Base-by-base conservation (phyloP, 352 stramenopile genomes). In the Phytophthora boehmeriae region DNA sequence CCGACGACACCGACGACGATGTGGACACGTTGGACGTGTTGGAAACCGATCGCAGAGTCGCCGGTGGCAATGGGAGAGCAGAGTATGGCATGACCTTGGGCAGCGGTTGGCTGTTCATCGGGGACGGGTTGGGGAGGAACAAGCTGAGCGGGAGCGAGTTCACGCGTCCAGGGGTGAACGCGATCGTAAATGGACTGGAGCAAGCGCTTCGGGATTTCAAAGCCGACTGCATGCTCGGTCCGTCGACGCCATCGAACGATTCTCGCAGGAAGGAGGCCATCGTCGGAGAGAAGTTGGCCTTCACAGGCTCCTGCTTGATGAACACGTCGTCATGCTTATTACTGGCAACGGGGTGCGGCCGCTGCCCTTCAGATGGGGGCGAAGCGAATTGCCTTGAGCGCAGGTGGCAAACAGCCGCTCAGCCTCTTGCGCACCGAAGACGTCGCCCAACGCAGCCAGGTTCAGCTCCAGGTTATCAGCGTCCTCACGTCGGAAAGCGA, bases 221-320 rank as follows among this genome's bases (percentile, higher is more conserved):
- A 0, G 75, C 79, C 20, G 71, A 68, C 45, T 47, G 59, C 32
- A 60, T 75, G 11, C 42, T 54, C 11, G 51, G 38, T 2, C 71
- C 68, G 16, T 68, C 56, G 42, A 86, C 77, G 34, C 87, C 75
- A 44, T 79, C 75, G 76, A 78, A 90, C 11, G 78, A 76, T 23
- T 88, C 80, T 0, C 71, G 71, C 30, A 88, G 59, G 47, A 88
- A 88, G 14, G 76, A 84, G 45, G 88, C 76, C 69, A 88, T 84
- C 30, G 75, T 50, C 1, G 80, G 76, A 17, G 78, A 86, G 22
- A 86, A 76, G 41, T 68, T 70, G 4, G 70, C 59, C 27, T 67
- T 61, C 16, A 46, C 56, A 39, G 23, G 57, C 48, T 86, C 79
- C 44, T 74, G 53, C 54, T 86, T 86, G 53, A 85, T 81, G 34